A percentile compares a stretch with the other conserved stretches of the same genome.
Conservation (phyloP, 2,329 filamentous ascomycete species). For the Chalaropsis thielavioides region DNA sequence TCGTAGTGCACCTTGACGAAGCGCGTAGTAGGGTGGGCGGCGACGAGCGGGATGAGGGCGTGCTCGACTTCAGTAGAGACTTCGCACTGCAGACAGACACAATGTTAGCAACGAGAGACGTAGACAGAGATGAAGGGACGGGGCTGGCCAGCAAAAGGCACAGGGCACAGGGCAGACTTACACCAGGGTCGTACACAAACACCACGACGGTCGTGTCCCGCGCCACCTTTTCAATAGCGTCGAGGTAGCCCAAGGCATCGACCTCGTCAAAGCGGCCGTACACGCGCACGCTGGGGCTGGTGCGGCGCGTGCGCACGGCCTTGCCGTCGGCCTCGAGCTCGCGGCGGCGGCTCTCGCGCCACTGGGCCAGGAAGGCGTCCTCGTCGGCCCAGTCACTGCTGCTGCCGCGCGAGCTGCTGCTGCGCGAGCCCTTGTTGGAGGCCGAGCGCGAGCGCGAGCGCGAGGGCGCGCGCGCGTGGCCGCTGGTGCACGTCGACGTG, state of each 20-base stretch:
- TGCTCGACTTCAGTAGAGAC: conserved; percentile 67
- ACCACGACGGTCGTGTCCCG: conserved; percentile 76
- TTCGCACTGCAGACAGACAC: conserved; percentile 44
- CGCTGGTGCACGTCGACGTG: neutral
- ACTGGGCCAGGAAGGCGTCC: conserved; percentile 66
- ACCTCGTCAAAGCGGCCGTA: conserved; percentile 73
- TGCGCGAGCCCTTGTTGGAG: conserved; percentile 34
- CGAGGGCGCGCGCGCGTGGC: conserved; percentile 23
- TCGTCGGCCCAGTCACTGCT: conserved; percentile 39
- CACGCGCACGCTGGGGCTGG: conserved; percentile 60
- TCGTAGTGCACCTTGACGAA: conserved; percentile 86
- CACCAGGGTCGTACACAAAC: conserved; percentile 79
- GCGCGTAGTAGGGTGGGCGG: conserved; percentile 53
- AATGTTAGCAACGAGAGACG: neutral
- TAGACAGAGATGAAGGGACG: neutral
- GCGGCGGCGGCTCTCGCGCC: conserved; percentile 65
- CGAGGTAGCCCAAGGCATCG: conserved; percentile 83
- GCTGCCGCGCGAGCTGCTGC: conserved; percentile 22
- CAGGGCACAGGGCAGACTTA: conserved; percentile 36
- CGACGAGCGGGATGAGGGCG: conserved; percentile 61
- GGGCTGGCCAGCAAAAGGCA: neutral
- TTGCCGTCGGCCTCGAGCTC: conserved; percentile 55
- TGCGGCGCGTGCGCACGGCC: conserved; percentile 48
- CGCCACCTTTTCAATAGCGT: conserved; percentile 82
- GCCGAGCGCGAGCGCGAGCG: too few species aligned